These are phyloP conservation scores for Amesomyces nigricolor DNA, from an alignment of 2,329 filamentous ascomycete species.

Conservation along the genomic window DNA sequence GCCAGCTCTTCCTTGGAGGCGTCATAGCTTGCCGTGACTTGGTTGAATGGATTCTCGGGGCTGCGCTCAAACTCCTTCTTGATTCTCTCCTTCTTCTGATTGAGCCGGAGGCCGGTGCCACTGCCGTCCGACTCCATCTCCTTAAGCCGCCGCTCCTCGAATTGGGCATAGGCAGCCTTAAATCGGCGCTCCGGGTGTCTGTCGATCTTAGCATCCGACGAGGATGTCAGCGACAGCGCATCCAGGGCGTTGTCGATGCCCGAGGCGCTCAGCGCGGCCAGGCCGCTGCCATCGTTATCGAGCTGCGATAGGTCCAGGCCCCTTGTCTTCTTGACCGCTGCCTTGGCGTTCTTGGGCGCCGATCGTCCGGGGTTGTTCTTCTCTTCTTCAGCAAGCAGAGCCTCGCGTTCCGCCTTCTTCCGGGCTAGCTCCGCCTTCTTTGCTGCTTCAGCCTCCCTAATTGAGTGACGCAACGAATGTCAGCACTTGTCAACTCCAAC, in stretches of 20 bases:
- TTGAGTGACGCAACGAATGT: constrained; percentile 3
- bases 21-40: constrained; percentile 71
- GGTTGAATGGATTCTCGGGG: constrained; percentile 93
- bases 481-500: constrained; percentile 11
- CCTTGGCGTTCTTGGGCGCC: constrained; percentile 62
- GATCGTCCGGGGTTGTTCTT: constrained; percentile 52
- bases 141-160: constrained; percentile 70
- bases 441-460: constrained; percentile 74
- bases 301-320: constrained; percentile 73
- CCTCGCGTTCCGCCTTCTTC: constrained; percentile 90
- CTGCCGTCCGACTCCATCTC: constrained; percentile 82
- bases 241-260: constrained; percentile 94
- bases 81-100: constrained; percentile 80
- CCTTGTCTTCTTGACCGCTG: constrained; percentile 61
- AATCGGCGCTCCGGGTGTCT: constrained; percentile 81
- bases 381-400: constrained; percentile 78
- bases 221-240: constrained; percentile 62
- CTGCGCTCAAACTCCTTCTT: constrained; percentile 92
- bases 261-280: constrained; percentile 65
- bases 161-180: constrained; percentile 79
- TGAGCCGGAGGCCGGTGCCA: constrained; percentile 64
- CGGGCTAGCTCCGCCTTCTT: constrained; percentile 77
- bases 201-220: constrained; percentile 65
- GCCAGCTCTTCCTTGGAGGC: constrained; percentile 70
- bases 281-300: constrained; percentile 48